These are phyloP conservation scores for Oryza longistaminata DNA, from an alignment of 176 grass and related monocot species.

Conservation along the genomic window DNA sequence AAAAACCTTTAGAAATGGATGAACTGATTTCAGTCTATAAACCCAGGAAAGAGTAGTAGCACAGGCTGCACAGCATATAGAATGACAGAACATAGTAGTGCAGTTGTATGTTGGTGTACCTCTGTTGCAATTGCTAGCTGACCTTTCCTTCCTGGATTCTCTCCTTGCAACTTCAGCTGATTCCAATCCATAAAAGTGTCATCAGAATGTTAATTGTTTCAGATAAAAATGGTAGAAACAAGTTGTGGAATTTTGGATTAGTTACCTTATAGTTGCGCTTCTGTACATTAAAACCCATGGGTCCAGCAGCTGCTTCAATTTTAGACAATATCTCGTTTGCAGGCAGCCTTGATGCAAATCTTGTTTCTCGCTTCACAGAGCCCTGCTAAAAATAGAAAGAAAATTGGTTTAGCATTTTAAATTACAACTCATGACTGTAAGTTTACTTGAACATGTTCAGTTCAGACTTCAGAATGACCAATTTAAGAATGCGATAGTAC, in stretches of 20 bases:
- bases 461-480: background rate
- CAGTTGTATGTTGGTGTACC: conserved; percentile 32
- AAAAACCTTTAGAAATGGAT: conserved; percentile 60
- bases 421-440: background rate
- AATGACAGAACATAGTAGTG: background rate
- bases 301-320: conserved; percentile 83
- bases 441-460: background rate
- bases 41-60: background rate
- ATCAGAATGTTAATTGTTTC: conserved; percentile 4
- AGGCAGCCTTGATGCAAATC: conserved; percentile 91
- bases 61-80: background rate
- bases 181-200: background rate
- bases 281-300: conserved; percentile 86
- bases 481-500: conserved; percentile 40
- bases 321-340: conserved; percentile 91
- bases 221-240: conserved; percentile 23
- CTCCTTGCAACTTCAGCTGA: conserved; percentile 94
- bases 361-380: conserved; percentile 80
- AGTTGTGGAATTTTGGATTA: background rate
- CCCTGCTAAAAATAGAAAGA: conserved; percentile 37
- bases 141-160: conserved; percentile 93
- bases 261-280: conserved; percentile 95
- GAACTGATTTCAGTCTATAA: conserved; percentile 21
- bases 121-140: conserved; percentile 93
- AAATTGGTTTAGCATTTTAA: background rate